phyloP scores from a whole-genome alignment of 2,329 filamentous ascomycete species.

The Elsinoe arachidis region DNA sequence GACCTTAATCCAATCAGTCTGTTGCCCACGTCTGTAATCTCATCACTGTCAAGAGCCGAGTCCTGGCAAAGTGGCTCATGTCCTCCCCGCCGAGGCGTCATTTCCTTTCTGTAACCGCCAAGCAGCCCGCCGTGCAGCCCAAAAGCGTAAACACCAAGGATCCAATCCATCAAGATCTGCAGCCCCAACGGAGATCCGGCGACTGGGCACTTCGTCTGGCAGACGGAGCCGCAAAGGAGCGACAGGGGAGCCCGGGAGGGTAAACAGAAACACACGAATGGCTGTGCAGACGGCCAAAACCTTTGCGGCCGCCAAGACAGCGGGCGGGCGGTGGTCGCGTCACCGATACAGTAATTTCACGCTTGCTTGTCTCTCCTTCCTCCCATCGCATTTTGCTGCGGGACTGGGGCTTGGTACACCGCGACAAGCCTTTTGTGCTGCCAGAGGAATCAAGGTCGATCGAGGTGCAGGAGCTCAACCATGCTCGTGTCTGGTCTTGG shows the following conservation, averaged over 20 bases:
- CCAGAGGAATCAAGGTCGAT: constrained; percentile 1
- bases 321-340: background rate
- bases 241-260: background rate
- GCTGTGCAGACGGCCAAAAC: background rate
- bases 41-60: no score
- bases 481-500: constrained; percentile 8
- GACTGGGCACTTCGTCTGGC: background rate
- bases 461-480: constrained; percentile 1
- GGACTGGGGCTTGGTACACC: background rate
- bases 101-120: background rate
- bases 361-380: background rate
- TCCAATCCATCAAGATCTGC: background rate
- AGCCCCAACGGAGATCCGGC: background rate
- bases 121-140: background rate
- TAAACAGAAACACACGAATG: background rate
- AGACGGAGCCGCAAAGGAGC: background rate
- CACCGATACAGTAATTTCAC: constrained; percentile 7
- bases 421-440: constrained; percentile 6
- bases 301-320: background rate
- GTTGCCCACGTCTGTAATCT: no score
- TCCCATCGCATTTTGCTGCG: background rate
- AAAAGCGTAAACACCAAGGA: constrained; percentile 4
- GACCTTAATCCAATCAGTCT: no score
- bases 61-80: no score
- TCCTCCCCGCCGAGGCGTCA: background rate